These are phyloP conservation scores for Phytophthora chlamydospora DNA, from an alignment of 352 stramenopile species.

Conservation along the genomic window DNA sequence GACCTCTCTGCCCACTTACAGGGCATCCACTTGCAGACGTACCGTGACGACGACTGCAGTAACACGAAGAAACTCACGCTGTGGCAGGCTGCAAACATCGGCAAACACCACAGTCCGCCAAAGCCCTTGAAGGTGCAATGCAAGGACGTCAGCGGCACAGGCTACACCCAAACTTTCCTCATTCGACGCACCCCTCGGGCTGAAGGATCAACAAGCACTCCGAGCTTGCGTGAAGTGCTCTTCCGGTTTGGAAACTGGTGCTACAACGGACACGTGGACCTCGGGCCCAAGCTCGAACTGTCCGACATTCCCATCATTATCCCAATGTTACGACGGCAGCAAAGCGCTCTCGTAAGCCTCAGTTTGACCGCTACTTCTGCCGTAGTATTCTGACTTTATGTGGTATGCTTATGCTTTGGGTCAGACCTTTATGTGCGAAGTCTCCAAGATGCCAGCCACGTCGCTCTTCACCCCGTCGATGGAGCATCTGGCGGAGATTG, in stretches of 20 bases:
- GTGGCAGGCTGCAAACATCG: constrained; percentile 80
- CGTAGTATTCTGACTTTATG: not conserved
- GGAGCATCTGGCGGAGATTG: constrained; percentile 80
- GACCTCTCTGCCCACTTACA: constrained; percentile 91
- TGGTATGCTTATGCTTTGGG: constrained; percentile 4
- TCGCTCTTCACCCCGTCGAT: constrained; percentile 90
- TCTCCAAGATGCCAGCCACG: constrained; percentile 88
- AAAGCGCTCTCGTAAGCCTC: constrained; percentile 80
- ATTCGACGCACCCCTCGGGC: constrained; percentile 69
- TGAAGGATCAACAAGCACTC: constrained; percentile 31
- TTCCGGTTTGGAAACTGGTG: constrained; percentile 97
- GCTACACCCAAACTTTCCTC: constrained; percentile 88
- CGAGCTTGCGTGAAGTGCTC: constrained; percentile 90
- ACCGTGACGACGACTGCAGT: constrained; percentile 76
- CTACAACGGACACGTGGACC: constrained; percentile 93
- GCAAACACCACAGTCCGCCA: constrained; percentile 62
- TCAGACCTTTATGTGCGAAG: constrained; percentile 93
- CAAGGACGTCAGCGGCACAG: constrained; percentile 81
- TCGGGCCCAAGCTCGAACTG: constrained; percentile 89
- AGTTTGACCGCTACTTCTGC: not conserved
- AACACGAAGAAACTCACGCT: constrained; percentile 94
- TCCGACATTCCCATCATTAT: constrained; percentile 94
- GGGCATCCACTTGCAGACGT: constrained; percentile 88
- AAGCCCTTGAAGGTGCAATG: constrained; percentile 86
- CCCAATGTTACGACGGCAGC: constrained; percentile 92